A percentile compares a stretch with the other conserved stretches of the same genome.
Conservation (phyloP, 805 yeast genomes). For the Candida silvatica region DNA sequence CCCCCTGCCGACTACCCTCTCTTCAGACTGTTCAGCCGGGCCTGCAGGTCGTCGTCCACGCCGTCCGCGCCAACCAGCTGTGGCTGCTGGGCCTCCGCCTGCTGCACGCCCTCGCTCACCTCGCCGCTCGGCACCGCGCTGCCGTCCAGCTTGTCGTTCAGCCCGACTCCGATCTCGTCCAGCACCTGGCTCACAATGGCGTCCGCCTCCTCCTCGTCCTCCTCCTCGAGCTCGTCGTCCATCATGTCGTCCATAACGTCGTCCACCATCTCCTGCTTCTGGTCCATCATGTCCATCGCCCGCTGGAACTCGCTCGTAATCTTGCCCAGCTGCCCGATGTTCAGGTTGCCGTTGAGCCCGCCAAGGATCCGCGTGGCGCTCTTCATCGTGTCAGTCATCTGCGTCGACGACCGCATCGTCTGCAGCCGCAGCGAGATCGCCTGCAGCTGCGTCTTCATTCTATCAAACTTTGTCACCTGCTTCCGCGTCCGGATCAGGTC, state of each 20-base stretch:
- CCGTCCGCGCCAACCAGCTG: constrained; percentile 30
- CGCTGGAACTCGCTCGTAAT: constrained; percentile 94
- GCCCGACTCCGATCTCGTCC: constrained; percentile 92
- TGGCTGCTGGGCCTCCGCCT: constrained; percentile 22
- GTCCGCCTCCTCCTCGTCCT: constrained; percentile 77
- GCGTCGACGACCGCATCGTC: constrained; percentile 86
- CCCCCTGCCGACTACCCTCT: constrained; percentile 22
- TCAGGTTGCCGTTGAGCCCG: constrained; percentile 82
- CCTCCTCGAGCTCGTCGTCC: constrained; percentile 82
- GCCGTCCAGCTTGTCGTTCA: constrained; percentile 37
- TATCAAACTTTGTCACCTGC: constrained; percentile 78
- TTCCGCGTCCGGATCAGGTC: constrained; percentile 85
- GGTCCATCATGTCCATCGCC: constrained; percentile 96
- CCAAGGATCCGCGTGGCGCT: constrained; percentile 83
- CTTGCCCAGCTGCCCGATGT: constrained; percentile 77
- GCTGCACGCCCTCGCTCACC: constrained; percentile 1
- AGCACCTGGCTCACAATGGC: constrained; percentile 85
- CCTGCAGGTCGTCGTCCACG: constrained; percentile 82
- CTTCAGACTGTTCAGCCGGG: constrained; percentile 76
- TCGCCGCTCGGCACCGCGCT: constrained; percentile 28
- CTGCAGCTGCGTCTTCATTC: constrained; percentile 92
- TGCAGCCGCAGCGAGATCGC: constrained; percentile 90
- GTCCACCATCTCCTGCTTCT: constrained; percentile 97
- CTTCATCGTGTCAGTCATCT: constrained; percentile 90
- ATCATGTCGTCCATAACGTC: constrained; percentile 96